These are phyloP conservation scores for Paxillus ammoniavirescens DNA, from an alignment of 768 basidiomycete genomes.

Conservation along the genomic window DNA sequence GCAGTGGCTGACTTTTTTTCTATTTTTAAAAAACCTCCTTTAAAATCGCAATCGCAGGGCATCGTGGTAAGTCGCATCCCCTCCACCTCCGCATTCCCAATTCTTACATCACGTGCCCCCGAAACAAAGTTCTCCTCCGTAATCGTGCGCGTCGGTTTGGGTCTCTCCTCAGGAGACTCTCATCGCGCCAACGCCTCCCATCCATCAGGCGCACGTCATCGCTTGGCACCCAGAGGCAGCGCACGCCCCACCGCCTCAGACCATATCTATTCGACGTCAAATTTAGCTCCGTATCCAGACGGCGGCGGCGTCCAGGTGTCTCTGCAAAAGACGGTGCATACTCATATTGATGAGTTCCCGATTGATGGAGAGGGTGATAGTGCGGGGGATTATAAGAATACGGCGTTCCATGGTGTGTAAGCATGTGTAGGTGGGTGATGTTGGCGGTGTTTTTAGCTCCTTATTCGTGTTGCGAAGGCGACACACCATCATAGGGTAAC, in stretches of 20 bases:
- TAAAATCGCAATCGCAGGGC: constrained; percentile 2
- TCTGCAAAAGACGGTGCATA: constrained; percentile 4
- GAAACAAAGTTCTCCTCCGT: constrained; percentile 19
- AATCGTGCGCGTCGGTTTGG: constrained; percentile 25
- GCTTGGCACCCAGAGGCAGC: background rate
- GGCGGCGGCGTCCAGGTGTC: constrained; percentile 4
- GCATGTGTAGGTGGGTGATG: background rate
- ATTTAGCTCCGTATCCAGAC: constrained; percentile 1
- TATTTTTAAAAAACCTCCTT: background rate
- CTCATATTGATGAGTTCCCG: constrained; percentile 3
- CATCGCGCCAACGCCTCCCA: background rate
- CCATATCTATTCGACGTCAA: background rate
- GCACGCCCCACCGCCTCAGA: background rate
- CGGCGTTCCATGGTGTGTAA: constrained; percentile 1
- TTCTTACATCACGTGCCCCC: background rate
- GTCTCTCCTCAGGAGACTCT: constrained; percentile 18
- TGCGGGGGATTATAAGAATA: background rate
- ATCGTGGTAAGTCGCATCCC: constrained; percentile 14
- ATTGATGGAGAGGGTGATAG: background rate
- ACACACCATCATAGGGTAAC: background rate
- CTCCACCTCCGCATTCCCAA: background rate
- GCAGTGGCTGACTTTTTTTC: background rate
- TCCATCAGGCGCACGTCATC: constrained; percentile 1
- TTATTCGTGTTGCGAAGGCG: background rate
- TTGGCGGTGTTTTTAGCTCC: background rate